These are phyloP conservation scores for Gossypium australe DNA, from an alignment of 345 rosid genomes.

Conservation along the genomic window DNA sequence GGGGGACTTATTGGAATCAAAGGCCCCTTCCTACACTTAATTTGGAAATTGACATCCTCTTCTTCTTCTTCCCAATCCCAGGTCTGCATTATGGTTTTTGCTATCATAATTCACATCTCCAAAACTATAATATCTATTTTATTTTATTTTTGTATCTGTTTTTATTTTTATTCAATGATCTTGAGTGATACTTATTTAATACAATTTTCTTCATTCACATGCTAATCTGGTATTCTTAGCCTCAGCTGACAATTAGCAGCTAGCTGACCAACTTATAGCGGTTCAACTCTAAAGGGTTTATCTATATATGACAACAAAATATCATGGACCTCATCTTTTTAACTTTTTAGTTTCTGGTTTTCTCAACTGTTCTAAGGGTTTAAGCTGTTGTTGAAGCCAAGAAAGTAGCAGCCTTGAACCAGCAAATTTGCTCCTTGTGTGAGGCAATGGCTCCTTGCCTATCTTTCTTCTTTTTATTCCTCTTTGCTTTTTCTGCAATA, in stretches of 20 bases:
- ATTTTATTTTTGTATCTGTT: not conserved
- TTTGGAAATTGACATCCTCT: not conserved
- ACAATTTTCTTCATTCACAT: not conserved
- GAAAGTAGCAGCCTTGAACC: not conserved
- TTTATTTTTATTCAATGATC: not conserved
- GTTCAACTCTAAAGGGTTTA: not conserved
- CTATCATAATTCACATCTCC: not conserved
- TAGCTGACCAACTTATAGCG: not conserved
- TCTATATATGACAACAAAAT: not conserved
- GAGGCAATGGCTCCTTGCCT: constrained; percentile 21
- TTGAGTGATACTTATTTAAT: not conserved
- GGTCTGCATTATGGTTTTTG: not conserved
- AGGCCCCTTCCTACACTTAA: not conserved
- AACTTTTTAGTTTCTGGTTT: not conserved
- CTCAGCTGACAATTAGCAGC: not conserved
- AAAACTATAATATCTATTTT: not conserved
- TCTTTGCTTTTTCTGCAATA: constrained; percentile 12
- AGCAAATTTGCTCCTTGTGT: not conserved
- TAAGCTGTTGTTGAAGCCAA: not conserved
- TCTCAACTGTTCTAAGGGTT: not conserved
- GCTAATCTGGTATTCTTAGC: not conserved
- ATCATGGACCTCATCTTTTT: not conserved
- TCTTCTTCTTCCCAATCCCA: not conserved
- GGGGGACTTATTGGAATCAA: not conserved
- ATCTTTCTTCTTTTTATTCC: constrained; percentile 17